These are phyloP conservation scores for Umbelopsis ramanniana DNA, from an alignment of 192 early-diverging fungal genomes.

Conservation along the genomic window DNA sequence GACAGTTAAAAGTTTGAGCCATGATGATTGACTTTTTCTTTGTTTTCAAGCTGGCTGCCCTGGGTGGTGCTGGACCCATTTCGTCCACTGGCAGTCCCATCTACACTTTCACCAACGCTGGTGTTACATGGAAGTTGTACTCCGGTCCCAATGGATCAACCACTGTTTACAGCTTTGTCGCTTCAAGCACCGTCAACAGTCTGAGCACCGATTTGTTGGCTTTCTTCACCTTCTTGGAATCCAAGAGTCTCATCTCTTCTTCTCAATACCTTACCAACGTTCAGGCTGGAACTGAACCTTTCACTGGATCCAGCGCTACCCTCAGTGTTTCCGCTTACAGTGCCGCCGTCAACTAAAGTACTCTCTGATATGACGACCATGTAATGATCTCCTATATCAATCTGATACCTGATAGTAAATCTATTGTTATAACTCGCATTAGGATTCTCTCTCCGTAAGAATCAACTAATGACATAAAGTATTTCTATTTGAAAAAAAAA, in stretches of 20 bases:
- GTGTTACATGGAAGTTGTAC: conserved; percentile 13
- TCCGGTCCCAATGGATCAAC: conserved; percentile 18
- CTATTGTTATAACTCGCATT: background rate
- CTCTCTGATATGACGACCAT: too few relatives aligned
- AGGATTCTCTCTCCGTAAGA: too few relatives aligned
- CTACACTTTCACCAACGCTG: background rate
- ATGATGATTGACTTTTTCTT: background rate
- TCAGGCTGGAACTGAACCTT: conserved; percentile 25
- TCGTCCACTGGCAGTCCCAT: conserved; percentile 14
- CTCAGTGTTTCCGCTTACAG: conserved; percentile 2
- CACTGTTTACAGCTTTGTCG: conserved; percentile 22
- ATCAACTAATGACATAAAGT: too few relatives aligned
- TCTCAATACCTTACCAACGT: conserved; percentile 11
- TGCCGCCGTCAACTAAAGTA: conserved; percentile 11
- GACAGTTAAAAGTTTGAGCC: background rate
- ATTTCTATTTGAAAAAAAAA: too few relatives aligned
- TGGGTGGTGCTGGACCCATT: conserved; percentile 18
- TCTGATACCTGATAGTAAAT: background rate
- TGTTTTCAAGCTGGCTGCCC: background rate
- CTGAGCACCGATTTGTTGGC: background rate
- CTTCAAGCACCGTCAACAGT: background rate
- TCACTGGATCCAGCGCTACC: background rate
- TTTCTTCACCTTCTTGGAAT: conserved; percentile 2
- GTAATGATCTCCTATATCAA: too few relatives aligned
- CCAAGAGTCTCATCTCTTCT: conserved; percentile 3